phyloP scores from a whole-genome alignment of 1,284 basidiomycete species.

The Pterulicium gracile region DNA sequence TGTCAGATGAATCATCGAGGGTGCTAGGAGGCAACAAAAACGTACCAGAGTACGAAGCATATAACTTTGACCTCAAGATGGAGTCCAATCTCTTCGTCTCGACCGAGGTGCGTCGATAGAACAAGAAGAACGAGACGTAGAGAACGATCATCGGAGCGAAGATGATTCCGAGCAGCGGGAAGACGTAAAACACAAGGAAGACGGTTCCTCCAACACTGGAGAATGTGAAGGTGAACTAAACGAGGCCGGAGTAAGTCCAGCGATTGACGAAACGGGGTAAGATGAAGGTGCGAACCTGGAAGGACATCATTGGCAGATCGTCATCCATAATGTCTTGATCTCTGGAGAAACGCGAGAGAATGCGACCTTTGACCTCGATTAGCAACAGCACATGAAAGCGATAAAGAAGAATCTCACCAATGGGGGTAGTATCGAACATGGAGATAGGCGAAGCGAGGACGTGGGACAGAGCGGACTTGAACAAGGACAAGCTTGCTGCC shows the following conservation, averaged over 20 bases:
- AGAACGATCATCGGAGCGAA: constrained; percentile 40
- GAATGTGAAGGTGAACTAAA: constrained; percentile 34
- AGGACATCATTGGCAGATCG: background rate
- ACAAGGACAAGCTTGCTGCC: background rate
- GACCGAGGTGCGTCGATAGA: constrained; percentile 44
- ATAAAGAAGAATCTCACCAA: constrained; percentile 30
- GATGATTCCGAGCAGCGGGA: constrained; percentile 51
- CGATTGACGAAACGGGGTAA: background rate
- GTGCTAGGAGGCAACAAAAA: background rate
- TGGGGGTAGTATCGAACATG: constrained; percentile 80
- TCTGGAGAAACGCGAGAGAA: constrained; percentile 50
- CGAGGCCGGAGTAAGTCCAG: no score
- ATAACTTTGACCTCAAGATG: constrained; percentile 52
- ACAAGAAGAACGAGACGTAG: constrained; percentile 25
- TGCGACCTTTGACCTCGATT: constrained; percentile 29
- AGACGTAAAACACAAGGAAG: constrained; percentile 50
- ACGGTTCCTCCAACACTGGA: constrained; percentile 42
- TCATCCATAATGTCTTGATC: constrained; percentile 50
- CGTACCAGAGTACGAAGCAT: constrained; percentile 38
- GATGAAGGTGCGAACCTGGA: background rate
- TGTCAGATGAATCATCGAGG: background rate
- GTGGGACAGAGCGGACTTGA: background rate
- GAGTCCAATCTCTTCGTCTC: constrained; percentile 69
- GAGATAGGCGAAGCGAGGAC: constrained; percentile 38
- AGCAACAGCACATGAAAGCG: background rate